Conservation (phyloP, 2,329 filamentous ascomycete genomes). For the Neofusicoccum kwambonambiense region DNA sequence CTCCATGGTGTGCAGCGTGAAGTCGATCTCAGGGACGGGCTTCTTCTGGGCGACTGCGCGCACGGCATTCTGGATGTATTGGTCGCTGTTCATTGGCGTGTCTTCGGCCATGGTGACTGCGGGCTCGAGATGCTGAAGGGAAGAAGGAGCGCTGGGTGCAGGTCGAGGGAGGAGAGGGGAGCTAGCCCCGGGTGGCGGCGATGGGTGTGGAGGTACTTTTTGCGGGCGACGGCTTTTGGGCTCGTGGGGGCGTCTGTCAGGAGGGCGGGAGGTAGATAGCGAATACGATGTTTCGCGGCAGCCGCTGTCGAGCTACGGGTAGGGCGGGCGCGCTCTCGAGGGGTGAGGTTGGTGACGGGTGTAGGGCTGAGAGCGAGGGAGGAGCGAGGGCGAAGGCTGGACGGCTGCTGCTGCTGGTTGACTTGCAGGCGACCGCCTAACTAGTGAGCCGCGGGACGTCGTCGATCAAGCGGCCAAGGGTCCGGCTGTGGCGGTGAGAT, state of each 20-base stretch:
- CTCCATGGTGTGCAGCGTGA: conserved; percentile 97
- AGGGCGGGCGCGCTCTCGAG: background rate
- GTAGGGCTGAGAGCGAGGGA: conserved; percentile 3
- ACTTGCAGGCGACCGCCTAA: conserved; percentile 9
- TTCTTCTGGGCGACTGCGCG: conserved; percentile 93
- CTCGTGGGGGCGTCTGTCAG: background rate
- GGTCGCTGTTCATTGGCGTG: conserved; percentile 36
- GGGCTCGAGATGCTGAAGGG: conserved; percentile 28
- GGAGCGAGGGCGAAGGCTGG: background rate
- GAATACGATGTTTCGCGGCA: conserved; percentile 1
- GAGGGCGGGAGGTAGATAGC: background rate
- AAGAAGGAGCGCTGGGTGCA: background rate
- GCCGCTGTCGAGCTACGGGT: background rate
- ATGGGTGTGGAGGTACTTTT: conserved; percentile 5
- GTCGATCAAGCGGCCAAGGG: conserved; percentile 17
- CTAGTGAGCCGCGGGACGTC: conserved; percentile 16
- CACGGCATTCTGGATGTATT: conserved; percentile 77
- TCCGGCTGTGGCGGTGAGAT: conserved; percentile 17
- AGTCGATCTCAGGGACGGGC: conserved; percentile 96
- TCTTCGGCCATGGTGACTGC: conserved; percentile 21
- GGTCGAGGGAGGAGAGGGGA: conserved; percentile 6
- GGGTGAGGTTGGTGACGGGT: background rate
- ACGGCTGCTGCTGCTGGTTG: background rate
- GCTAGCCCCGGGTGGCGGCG: conserved; percentile 8
- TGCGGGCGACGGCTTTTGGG: background rate